Conservation (phyloP, 202 grass and related monocot species). For the Schoenoplectus triqueter region DNA sequence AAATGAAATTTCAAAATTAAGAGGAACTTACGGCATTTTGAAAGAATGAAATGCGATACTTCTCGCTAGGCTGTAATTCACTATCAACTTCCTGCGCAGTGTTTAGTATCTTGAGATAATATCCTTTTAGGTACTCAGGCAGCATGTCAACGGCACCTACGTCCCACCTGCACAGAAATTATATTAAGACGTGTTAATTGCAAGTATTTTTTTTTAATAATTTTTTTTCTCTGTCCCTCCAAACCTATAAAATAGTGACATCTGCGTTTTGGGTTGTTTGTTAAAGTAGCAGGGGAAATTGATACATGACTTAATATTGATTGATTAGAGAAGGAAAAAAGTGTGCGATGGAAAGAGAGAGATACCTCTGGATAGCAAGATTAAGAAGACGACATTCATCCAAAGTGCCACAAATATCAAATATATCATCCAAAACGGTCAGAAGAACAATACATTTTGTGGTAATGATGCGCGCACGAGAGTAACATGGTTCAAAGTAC, state of each 20-base stretch:
- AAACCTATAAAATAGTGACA: no score
- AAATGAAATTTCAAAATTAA: neutral
- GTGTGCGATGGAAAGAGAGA: neutral
- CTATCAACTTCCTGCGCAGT: conserved; percentile 25
- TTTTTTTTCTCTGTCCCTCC: no score
- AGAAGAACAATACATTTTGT: conserved; percentile 32
- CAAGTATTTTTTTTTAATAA: no score
- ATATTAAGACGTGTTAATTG: no score
- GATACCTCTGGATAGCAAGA: conserved; percentile 45
- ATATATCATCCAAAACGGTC: conserved; percentile 53
- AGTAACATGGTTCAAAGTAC: conserved; percentile 41
- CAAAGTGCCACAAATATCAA: conserved; percentile 52
- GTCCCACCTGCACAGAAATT: conserved; percentile 41
- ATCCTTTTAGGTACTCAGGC: conserved; percentile 29
- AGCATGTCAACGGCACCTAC: conserved; percentile 7
- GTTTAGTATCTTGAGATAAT: conserved; percentile 32
- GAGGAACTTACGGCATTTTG: conserved; percentile 33
- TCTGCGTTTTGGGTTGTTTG: no score
- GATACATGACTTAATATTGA: neutral
- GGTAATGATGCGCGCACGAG: conserved; percentile 39
- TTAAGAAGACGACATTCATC: conserved; percentile 49
- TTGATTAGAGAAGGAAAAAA: neutral
- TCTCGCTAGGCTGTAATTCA: conserved; percentile 35
- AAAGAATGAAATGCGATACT: conserved; percentile 41
- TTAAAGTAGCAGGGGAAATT: no score